These are phyloP conservation scores for Raphanus raphanistrum DNA, from an alignment of 345 rosid genomes.

Conservation along the genomic window DNA sequence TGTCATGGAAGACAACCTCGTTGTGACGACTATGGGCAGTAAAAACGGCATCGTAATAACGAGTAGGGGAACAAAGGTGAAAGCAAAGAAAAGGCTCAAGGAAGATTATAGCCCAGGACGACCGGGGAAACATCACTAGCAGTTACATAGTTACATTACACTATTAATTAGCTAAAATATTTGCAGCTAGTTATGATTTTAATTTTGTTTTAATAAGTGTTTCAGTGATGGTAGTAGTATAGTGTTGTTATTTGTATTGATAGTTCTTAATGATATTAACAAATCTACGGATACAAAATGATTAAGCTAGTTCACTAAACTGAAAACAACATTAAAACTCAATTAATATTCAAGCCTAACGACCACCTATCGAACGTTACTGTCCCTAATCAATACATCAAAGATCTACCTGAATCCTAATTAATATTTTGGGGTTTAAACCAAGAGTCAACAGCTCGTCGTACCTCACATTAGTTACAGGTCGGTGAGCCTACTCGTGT, in stretches of 20 bases:
- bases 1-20: not conserved
- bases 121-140: slow-evolving; percentile 16
- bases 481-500: not conserved
- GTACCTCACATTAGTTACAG: slow-evolving; percentile 15
- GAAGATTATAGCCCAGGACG: not conserved
- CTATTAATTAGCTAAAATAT: not conserved
- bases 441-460: not conserved
- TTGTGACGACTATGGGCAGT: not conserved
- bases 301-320: not conserved
- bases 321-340: not conserved
- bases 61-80: not conserved
- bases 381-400: slow-evolving; percentile 4
- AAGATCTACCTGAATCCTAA: not conserved
- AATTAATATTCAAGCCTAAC: not conserved
- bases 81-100: not conserved
- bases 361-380: not conserved
- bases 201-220: not conserved
- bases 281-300: not conserved
- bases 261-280: not conserved
- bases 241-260: not conserved
- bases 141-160: not conserved
- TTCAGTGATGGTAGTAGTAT: not conserved
- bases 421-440: not conserved
- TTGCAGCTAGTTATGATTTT: not conserved
- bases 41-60: not conserved